Evolutionary conservation across 441 rosid genomes (phyloP).

Genomic region (Populus tomentosa): DNA sequence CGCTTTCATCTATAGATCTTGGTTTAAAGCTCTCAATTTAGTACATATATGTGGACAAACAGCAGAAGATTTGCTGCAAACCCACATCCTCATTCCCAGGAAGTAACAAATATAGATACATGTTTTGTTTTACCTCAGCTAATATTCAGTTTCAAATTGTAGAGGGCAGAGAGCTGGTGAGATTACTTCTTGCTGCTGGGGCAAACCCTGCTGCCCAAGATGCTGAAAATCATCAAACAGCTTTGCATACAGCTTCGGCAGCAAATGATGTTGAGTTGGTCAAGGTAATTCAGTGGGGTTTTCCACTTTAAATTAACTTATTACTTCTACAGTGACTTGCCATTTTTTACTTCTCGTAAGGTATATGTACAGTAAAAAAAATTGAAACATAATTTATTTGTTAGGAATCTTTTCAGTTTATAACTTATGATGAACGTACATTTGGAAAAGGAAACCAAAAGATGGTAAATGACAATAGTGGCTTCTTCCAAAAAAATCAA

Average conservation of each 20-base stretch:
- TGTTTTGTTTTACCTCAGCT: neutral
- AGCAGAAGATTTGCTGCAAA: neutral
- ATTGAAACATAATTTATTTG: neutral
- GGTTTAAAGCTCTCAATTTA: neutral
- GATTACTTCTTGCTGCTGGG: constrained; percentile 83
- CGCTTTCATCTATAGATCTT: neutral
- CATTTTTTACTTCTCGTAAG: neutral
- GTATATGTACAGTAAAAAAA: neutral
- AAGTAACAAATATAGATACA: neutral
- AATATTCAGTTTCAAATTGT: constrained; percentile 13
- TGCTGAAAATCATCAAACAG: constrained; percentile 86
- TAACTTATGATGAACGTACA: too few relatives aligned
- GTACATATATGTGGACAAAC: neutral
- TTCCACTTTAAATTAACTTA: constrained; percentile 10
- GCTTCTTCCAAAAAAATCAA: neutral
- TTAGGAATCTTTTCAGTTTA: neutral
- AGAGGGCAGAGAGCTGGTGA: constrained; percentile 97
- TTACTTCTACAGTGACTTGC: neutral
- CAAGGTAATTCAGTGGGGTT: constrained; percentile 44
- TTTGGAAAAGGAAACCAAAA: neutral
- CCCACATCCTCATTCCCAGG: neutral
- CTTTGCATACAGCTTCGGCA: constrained; percentile 93
- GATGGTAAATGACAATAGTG: neutral
- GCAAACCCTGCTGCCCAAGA: constrained; percentile 95
- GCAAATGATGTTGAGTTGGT: constrained; percentile 90